Evolutionary conservation across 2,329 filamentous ascomycete species (phyloP).

Genomic region (Aspergillus ustus): DNA sequence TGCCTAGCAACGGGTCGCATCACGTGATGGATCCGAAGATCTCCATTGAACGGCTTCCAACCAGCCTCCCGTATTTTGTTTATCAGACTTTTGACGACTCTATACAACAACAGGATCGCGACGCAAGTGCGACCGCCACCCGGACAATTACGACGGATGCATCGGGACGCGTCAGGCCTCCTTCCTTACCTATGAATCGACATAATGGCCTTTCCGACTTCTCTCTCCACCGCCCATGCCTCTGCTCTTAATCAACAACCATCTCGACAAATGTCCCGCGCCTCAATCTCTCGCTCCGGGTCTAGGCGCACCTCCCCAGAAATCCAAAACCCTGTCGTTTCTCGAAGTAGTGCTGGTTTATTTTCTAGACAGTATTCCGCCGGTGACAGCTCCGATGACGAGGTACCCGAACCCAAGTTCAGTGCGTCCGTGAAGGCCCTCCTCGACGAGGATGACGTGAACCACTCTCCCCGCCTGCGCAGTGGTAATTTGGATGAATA

Average conservation of each 20-base stretch:
- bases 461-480: conserved; percentile 54
- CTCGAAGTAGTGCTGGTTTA: conserved; percentile 26
- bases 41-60: neutral
- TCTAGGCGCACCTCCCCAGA: conserved; percentile 40
- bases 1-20: conserved; percentile 7
- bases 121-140: conserved; percentile 14
- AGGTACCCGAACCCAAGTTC: conserved; percentile 87
- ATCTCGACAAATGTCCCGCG: conserved; percentile 43
- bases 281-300: conserved; percentile 39
- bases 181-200: conserved; percentile 22
- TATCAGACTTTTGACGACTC: conserved; percentile 16
- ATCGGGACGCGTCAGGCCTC: conserved; percentile 25
- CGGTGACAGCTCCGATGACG: conserved; percentile 92
- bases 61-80: conserved; percentile 26
- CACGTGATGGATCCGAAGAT: conserved; percentile 8
- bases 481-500: conserved; percentile 31
- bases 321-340: conserved; percentile 24
- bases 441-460: conserved; percentile 59
- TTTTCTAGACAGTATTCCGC: conserved; percentile 46
- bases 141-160: conserved; percentile 19
- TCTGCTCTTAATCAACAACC: conserved; percentile 40
- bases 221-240: conserved; percentile 41
- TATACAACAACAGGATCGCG: conserved; percentile 13
- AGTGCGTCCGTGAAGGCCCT: conserved; percentile 90
- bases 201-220: conserved; percentile 44